Conservation (phyloP, 306 rosid species). For the Delonix regia region DNA sequence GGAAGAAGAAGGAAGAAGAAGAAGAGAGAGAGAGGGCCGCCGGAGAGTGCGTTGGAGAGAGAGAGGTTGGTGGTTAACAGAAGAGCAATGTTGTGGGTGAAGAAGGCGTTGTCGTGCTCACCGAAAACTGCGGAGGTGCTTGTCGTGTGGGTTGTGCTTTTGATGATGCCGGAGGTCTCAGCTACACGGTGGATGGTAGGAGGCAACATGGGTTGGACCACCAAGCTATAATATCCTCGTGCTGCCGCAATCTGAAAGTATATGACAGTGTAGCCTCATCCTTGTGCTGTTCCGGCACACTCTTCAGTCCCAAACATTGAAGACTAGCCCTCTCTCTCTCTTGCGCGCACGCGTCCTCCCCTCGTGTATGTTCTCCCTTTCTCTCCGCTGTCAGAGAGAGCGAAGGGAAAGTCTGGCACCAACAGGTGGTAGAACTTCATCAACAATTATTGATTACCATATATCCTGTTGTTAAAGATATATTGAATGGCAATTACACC, state of each 20-base stretch:
- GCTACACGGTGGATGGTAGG: too few species aligned
- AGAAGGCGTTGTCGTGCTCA: too few species aligned
- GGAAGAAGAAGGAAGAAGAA: too few species aligned
- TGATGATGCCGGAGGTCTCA: too few species aligned
- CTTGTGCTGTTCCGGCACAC: not conserved
- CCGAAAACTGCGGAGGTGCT: too few species aligned
- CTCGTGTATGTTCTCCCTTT: not conserved
- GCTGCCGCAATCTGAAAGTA: not conserved
- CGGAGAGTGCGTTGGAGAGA: too few species aligned
- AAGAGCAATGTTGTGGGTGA: too few species aligned
- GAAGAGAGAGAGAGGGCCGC: too few species aligned
- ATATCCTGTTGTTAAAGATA: conserved; percentile 34
- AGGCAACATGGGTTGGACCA: too few species aligned
- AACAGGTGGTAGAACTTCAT: conserved; percentile 31
- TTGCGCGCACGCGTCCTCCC: too few species aligned
- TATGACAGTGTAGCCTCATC: conserved; percentile 31
- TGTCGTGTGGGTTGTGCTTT: too few species aligned
- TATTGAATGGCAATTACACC: conserved; percentile 71
- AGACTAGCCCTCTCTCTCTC: not conserved
- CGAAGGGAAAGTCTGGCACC: conserved; percentile 3
- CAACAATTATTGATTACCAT: conserved; percentile 1
- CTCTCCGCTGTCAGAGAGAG: not conserved
- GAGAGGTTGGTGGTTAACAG: too few species aligned
- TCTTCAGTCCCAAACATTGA: not conserved
- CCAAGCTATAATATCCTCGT: not conserved